Base-by-base conservation (phyloP, 345 rosid species). In the Rhizophora mangle region DNA sequence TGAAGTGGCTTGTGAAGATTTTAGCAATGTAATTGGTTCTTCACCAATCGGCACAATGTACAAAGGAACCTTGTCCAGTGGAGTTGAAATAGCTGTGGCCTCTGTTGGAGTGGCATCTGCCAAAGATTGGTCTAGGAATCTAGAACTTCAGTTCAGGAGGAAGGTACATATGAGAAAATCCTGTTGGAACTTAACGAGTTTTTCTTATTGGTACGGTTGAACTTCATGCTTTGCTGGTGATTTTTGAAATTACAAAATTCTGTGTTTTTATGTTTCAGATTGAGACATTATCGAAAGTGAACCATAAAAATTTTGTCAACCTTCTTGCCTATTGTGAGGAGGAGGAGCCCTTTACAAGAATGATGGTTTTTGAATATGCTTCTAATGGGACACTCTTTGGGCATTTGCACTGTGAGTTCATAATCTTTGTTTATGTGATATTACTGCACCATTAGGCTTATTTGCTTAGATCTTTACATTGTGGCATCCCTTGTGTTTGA, bases 301-400 rank as follows among this genome's bases (percentile, higher is more conserved):
- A 88, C 78, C 97, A 96, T 85, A 89, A 92, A 85, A 96, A 96
- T 70, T 96, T 96, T 66, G 74, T 96, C 81, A 96, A 88, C 78
- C 89, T 92, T 64, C 77, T 96, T 20, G 96, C 96, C 21, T 90
- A 75, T 65, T 96, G 99, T 70, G 97, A 84, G 77, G 93, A 89
- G 79, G 80, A 92, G 43, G 80, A 82, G 74, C 96, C 97, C 59
- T 90, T 95, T 82, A 80, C 86, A 4, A 83, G 98, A 79, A 90
- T 90, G 94, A 82, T 95, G 84, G 92, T 95, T 71, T 95, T 90
- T 39, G 98, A 95, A 82, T 95, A 95, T 68, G 96, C 97, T 63
- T 92, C 98, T 20, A 95, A 87, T 64, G 99, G 99, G 78, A 86
- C 90, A 7, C 94, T 95, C 70, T 92, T 82, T 46, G 98, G 90